Evolutionary conservation across 768 basidiomycete species (phyloP), one percentile per base, ranked within the genome.

Genomic region (Pisolithus albus): DNA sequence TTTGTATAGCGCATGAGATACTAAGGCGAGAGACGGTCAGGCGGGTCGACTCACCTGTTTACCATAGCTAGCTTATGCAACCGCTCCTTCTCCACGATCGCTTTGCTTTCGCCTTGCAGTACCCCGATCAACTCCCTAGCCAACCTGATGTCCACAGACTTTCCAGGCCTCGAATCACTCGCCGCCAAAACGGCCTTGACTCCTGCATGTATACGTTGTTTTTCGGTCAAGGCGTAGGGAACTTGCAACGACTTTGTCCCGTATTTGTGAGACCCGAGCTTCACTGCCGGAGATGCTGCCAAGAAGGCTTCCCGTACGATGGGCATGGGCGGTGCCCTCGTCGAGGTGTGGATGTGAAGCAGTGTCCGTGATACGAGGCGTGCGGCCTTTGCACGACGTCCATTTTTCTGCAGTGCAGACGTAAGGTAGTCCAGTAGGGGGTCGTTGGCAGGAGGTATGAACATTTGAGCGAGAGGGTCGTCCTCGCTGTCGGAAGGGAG

Each of bases 51-150:
- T 53, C 50, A 88, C 88, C 88, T 82, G 64, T 88, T 88, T 26
- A 85, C 76, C 76, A 86, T 84, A 1, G 86, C 92, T 50, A 78
- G 59, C 57, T 72, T 78, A 61, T 92, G 91, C 39, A 77, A 60
- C 44, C 80, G 75, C 55, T 73, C 70, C 66, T 90, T 86, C 65
- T 77, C 76, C 46, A 73, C 75, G 52, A 89, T 63, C 30, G 80
- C 84, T 36, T 72, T 69, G 41, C 80, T 80, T 4, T 77, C 75
- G 16, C 82, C 81, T 58, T 85, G 72, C n/a, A 90, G 57, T 18
- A 90, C 78, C 0, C 73, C 76, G 41, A 96, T 74, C 30, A 93
- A 70, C 70, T 95, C 91, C 62, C 81, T 74, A 28, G 92, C 92
- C 54, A 95, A 65, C 53, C 92, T 72, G 60, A 86, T 81, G 56